These are phyloP conservation scores for Fraxinus floribunda DNA, from an alignment of 305 asterid genomes.

Conservation along the genomic window DNA sequence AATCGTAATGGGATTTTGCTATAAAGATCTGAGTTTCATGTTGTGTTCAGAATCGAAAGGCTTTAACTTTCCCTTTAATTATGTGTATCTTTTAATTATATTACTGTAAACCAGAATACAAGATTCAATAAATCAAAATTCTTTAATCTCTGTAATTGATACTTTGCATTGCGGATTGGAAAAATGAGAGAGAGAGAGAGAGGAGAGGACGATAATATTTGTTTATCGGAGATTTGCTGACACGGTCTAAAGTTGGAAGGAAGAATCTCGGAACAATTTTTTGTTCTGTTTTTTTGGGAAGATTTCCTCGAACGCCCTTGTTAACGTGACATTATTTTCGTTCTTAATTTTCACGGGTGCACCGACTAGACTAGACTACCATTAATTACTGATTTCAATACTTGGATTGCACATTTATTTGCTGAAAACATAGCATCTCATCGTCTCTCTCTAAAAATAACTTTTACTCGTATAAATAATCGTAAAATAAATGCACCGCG, in stretches of 20 bases:
- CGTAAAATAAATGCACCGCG: no score
- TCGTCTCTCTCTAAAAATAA: not conserved
- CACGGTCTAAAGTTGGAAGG: conserved; percentile 17
- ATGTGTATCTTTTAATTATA: not conserved
- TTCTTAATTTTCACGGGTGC: not conserved
- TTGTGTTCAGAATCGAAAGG: conserved; percentile 27
- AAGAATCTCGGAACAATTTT: not conserved
- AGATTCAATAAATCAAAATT: not conserved
- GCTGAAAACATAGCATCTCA: not conserved
- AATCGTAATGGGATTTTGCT: conserved; percentile 30
- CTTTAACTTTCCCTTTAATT: conserved; percentile 15
- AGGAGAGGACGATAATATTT: not conserved
- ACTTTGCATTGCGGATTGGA: not conserved
- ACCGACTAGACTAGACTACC: not conserved
- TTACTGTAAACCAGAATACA: not conserved
- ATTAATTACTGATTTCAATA: no score
- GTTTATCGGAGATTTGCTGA: conserved; percentile 23
- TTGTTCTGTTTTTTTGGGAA: not conserved
- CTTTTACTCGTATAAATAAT: no score
- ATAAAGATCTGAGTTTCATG: conserved; percentile 31
- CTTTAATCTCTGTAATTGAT: not conserved
- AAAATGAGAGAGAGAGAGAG: not conserved
- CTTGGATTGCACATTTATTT: no score
- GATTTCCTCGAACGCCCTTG: not conserved
- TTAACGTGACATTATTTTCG: not conserved